Conservation (phyloP, 805 yeast species). For the Kregervanrija fluxuum region DNA sequence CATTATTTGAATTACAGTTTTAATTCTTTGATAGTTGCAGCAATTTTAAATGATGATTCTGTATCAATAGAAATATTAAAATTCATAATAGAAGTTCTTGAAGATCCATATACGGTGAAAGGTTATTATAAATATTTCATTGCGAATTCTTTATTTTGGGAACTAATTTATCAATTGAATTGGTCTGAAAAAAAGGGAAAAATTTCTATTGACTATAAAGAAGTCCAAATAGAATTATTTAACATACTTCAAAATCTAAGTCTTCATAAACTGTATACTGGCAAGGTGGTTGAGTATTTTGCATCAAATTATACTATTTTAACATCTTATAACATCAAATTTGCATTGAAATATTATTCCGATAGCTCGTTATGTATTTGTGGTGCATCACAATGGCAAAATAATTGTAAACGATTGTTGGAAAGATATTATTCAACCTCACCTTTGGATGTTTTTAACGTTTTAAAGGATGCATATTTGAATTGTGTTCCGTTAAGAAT, state of each 20-base stretch:
- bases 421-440: slow-evolving; percentile 32
- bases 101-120: slow-evolving; percentile 7
- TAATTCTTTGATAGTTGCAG: slow-evolving; percentile 9
- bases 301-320: slow-evolving; percentile 14
- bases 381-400: slow-evolving; percentile 44
- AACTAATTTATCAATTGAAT: slow-evolving; percentile 3
- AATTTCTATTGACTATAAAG: slow-evolving; percentile 1
- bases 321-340: slow-evolving; percentile 15
- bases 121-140: slow-evolving; percentile 8
- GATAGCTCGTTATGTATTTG: slow-evolving; percentile 48
- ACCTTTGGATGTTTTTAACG: slow-evolving; percentile 16
- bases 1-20: slow-evolving; percentile 13
- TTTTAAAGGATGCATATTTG: slow-evolving; percentile 15
- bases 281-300: slow-evolving; percentile 13
- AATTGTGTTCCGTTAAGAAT: slow-evolving; percentile 12
- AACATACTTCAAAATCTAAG: slow-evolving; percentile 14
- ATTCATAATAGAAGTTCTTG: slow-evolving; percentile 9
- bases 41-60: slow-evolving; percentile 3
- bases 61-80: slow-evolving; percentile 12
- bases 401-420: slow-evolving; percentile 37
- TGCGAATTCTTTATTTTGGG: slow-evolving; percentile 11
- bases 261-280: slow-evolving; percentile 3
- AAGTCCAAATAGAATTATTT: slow-evolving; percentile 11
- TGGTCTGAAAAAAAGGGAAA: slow-evolving; percentile 1
- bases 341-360: slow-evolving; percentile 41